Conservation (phyloP, 352 stramenopile genomes). For the Phytophthora podocarpi region DNA sequence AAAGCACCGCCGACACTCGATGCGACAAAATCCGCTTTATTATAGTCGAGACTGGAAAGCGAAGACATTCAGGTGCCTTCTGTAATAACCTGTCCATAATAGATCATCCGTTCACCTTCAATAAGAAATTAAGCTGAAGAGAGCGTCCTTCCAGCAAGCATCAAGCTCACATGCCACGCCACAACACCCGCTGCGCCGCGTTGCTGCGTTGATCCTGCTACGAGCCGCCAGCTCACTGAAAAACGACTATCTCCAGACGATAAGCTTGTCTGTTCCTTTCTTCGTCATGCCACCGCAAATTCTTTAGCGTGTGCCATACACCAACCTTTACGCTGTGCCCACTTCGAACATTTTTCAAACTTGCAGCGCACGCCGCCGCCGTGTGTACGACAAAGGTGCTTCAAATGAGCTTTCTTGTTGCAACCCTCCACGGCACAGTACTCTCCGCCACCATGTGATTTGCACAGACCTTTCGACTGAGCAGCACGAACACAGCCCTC, state of each 20-base stretch:
- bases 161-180: not conserved
- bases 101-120: constrained; percentile 27
- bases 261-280: constrained; percentile 12
- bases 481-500: constrained; percentile 80
- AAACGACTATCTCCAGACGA: constrained; percentile 4
- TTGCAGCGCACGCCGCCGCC: constrained; percentile 87
- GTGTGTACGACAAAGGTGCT: constrained; percentile 86
- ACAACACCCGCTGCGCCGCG: not conserved
- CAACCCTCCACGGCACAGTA: constrained; percentile 84
- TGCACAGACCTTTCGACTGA: constrained; percentile 88
- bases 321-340: constrained; percentile 88
- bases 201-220: not conserved
- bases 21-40: constrained; percentile 35
- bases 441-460: constrained; percentile 84
- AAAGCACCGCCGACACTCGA: too few species aligned
- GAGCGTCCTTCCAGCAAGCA: not conserved
- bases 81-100: constrained; percentile 36
- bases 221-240: not conserved
- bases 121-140: constrained; percentile 38
- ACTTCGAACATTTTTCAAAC: constrained; percentile 80
- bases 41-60: constrained; percentile 28
- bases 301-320: constrained; percentile 91
- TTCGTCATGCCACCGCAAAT: constrained; percentile 51
- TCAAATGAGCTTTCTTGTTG: constrained; percentile 87
- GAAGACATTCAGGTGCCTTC: constrained; percentile 15